Base-by-base conservation (phyloP, 208 protist genomes). In the Jaenimonas drosophilae region DNA sequence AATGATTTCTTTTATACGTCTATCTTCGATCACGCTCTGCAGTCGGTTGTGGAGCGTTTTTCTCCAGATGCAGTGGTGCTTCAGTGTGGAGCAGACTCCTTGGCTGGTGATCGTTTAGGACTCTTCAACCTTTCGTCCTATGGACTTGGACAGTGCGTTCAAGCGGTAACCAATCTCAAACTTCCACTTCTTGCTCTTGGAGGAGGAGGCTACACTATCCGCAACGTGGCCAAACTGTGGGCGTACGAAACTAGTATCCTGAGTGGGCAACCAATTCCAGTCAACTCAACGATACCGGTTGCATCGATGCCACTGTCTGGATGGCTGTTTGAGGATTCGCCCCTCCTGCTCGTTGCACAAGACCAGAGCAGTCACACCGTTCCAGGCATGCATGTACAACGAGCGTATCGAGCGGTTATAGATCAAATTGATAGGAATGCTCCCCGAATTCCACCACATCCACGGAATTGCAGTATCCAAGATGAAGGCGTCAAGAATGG, bases 211-310 rank as follows among this genome's bases (percentile, higher is more conserved):
- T 99, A 99, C 71, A 99, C 96, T 12, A 91, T 99, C 23, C 56
- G 92, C 30, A 99, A 99, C 68, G 97, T 99, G 33, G 96, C 98
- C 6, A 88, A 98, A 33, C 97, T 97, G 58, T 99, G 98, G 98
- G 87, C 96, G 20, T 93, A 93, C 53, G 79, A 93, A 76, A 93
- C 85, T 27, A 76, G 85, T 54, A 77, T 93, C 38, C 56, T 93
- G 2, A 80, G 72, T 41, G 80, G 75, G 3, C 70, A 70, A 37
- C 74, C 63, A 16, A 38, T 90, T n/a, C 63, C 75, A 29, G 59
- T 77, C 17, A 80, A 70, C 55, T 76, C 68, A 5, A 49, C 60
- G 33, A 72, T 94, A 45, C 82, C 79, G 1, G 59, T 88, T 24
- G 36, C 54, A 11, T 30, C 44, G 28, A 90, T 91, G 81, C 79